Evolutionary conservation across 129 eudicot species (phyloP), one percentile per base, ranked within the genome.

Genomic region (Lactuca sativa): DNA sequence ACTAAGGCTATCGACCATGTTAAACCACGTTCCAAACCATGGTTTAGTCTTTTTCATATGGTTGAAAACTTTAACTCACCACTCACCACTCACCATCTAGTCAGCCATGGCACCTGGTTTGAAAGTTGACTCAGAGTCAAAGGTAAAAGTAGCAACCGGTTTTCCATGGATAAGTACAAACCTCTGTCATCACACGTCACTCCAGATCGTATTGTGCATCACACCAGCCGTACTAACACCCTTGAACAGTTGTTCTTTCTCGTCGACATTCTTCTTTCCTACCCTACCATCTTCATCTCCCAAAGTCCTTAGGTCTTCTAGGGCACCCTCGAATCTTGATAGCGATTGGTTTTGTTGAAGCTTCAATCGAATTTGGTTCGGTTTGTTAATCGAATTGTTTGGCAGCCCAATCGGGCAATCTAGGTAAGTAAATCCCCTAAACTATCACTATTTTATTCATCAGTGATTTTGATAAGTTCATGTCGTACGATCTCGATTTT

Each of bases 131-230:
- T 62, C 32, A 34, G 56, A 63, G 70, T 51, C 69, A 61, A 73
- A 43, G n/a, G 3, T 13, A 52, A 51, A 25, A n/a, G 5, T 11
- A 4, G 59, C 71, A 4, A 7, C 21, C 41, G 43, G 43, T 73
- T 73, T 62, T 53, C 11, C 64, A 65, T 25, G 63, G 70, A 73
- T 73, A 73, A 38, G 13, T 73, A 73, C 52, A 53, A 73, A 38
- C 10, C 62, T 57, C 56, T 40, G 31, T 70, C 66, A 58, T 70
- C 66, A 70, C 66, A 58, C 59, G 44, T 69, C 41, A 56, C 48
- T 40, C 55, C 34, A 57, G 33, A 57, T 21, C 8, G 36, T 56
- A 56, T 33, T 4, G 13, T 13, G 18, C 43, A 49, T 52, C 77
- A 25, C 14, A 38, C 63, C 43, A 21, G n/a, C 69, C 69, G 6